Evolutionary conservation across 306 rosid species (phyloP).

Genomic region (Abrus precatorius): DNA sequence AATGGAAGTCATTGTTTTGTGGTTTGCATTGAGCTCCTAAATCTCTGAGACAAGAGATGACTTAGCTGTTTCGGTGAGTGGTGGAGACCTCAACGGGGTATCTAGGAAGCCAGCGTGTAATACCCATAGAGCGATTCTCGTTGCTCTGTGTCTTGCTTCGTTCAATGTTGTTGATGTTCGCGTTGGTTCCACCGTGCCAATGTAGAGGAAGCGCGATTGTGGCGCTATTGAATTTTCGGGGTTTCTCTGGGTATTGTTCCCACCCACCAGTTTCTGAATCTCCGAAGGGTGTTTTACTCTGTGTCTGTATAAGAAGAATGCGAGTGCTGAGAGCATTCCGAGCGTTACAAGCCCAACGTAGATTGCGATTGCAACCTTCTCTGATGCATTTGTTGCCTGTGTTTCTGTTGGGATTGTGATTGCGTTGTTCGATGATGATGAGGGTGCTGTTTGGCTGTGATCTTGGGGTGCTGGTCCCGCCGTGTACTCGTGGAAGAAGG

Average conservation of each 20-base stretch:
- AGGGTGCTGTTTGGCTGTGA: conserved; percentile 65
- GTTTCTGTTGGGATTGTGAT: conserved; percentile 73
- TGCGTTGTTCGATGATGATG: conserved; percentile 49
- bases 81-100: conserved; percentile 57
- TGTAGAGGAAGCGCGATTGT: conserved; percentile 81
- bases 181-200: conserved; percentile 90
- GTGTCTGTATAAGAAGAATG: conserved; percentile 85
- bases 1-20: background rate
- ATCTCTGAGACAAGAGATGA: conserved; percentile 57
- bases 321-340: conserved; percentile 94
- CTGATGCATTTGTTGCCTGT: conserved; percentile 74
- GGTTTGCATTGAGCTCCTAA: conserved; percentile 56
- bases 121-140: background rate
- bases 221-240: conserved; percentile 57
- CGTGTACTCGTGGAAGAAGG: conserved; percentile 80
- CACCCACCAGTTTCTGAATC: conserved; percentile 69
- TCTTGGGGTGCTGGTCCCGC: conserved; percentile 57
- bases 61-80: conserved; percentile 66
- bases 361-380: conserved; percentile 80
- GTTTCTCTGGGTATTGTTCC: conserved; percentile 45
- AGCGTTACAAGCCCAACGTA: conserved; percentile 91
- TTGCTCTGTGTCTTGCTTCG: conserved; percentile 27
- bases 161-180: conserved; percentile 42
- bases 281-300: conserved; percentile 73
- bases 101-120: conserved; percentile 44